Conservation (phyloP, 2,329 filamentous ascomycete genomes). For the Fusarium kyushuense region DNA sequence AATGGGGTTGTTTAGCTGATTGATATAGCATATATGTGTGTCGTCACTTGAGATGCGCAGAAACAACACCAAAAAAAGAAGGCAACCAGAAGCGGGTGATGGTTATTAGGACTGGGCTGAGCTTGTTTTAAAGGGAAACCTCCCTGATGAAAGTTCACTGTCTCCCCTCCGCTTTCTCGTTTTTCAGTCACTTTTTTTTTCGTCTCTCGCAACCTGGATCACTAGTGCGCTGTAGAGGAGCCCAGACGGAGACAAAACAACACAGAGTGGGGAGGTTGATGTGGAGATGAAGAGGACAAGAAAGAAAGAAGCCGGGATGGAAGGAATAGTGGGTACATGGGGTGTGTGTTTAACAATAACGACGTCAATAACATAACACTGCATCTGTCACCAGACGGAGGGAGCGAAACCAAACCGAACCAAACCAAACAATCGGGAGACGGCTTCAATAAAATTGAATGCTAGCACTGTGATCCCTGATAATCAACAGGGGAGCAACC, state of each 20-base stretch:
- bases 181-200: slow-evolving; percentile 11
- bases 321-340: slow-evolving; percentile 10
- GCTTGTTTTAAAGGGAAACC: slow-evolving; percentile 41
- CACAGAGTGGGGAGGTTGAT: slow-evolving; percentile 38
- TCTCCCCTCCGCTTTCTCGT: neutral
- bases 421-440: slow-evolving; percentile 39
- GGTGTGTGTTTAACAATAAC: slow-evolving; percentile 29
- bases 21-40: slow-evolving; percentile 2
- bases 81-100: slow-evolving; percentile 25
- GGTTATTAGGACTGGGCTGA: slow-evolving; percentile 28
- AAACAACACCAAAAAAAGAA: slow-evolving; percentile 35
- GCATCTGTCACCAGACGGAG: slow-evolving; percentile 26
- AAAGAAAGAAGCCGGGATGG: slow-evolving; percentile 29
- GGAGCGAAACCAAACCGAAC: slow-evolving; percentile 35
- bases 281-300: slow-evolving; percentile 37
- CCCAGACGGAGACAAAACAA: slow-evolving; percentile 28
- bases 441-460: neutral
- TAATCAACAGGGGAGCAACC: neutral
- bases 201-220: slow-evolving; percentile 12
- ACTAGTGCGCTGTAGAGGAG: slow-evolving; percentile 32
- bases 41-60: slow-evolving; percentile 36
- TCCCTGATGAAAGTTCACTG: slow-evolving; percentile 19
- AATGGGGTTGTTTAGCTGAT: neutral
- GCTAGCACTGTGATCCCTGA: neutral
- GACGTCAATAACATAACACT: slow-evolving; percentile 37